Base-by-base conservation (phyloP, 345 rosid species). In the Euphorbia peplus region DNA sequence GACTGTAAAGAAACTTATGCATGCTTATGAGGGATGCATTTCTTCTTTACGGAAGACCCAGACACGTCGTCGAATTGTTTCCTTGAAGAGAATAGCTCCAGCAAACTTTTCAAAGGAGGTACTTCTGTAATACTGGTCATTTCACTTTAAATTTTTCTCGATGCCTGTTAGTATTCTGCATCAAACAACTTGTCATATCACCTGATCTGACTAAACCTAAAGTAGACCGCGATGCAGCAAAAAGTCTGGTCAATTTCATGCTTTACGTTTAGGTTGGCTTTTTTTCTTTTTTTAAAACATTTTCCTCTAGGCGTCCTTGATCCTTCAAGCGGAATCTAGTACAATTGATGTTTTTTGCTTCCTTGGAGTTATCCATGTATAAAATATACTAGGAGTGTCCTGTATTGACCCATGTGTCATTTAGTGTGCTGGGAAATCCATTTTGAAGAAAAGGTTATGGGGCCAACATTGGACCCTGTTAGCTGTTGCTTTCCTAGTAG, bases 31-130 rank as follows among this genome's bases (percentile, higher is more conserved):
- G 78, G 76, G 74, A 50, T 95, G 99, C 80, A 86, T 83, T 69
- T 81, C 86, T 73, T 64, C 55, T 75, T 71, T 91, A 70, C 75
- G 95, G 35, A 86, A 83, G 80, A 54, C 86, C 25, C 97, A 91
- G 75, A 64, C 85, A 50, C 75, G 65, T 24, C 85, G 97, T 39
- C 90, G 95, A 18, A 70, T 71, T 53, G 42, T 78, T 76, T 91
- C 99, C 54, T 78, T 95, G 74, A 89, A 80, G 90, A 83, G 81
- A 80, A 83, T 95, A 46, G 67, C 91, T 21, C 99, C 96, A 0
- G 99, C 89, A 28, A 95, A 91, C 85, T 95, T 95, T 72, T 84
- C 99, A 4, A 91, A 84, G 83, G 83, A 75, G 92, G 98, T 91
- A 78, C 19, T 66, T 21, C 5, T 28, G 14, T 29, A 57, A 42